Evolutionary conservation across 345 rosid genomes (phyloP), one percentile per base, ranked within the genome.

Genomic region (Litchi chinensis): DNA sequence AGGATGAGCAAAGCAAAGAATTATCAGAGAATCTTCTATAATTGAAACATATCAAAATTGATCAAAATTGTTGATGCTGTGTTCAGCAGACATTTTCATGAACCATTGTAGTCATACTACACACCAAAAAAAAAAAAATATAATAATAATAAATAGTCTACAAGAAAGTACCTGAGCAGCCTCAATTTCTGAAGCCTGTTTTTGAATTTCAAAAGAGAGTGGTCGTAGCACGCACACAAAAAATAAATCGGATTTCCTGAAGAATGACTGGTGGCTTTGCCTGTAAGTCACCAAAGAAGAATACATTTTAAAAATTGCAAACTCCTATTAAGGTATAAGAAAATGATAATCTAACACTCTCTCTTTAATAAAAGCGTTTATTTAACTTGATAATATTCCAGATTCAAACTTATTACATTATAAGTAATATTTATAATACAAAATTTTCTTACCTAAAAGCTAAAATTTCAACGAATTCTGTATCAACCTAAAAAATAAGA

Each of bases 381-480:
- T 32, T 32, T 3, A 32, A 3, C 37, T 32, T 32, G 37, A 32
- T 32, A 32, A 32, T 32, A 32, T 32, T 32, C 37, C 4, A 32
- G 3, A 32, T 32, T 32, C 37, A 3, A 32, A 32, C 3, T 2
- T 32, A 32, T 32, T 32, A 3, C 4, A 32, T 2, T 2, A 1
- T 50, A 52, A n/a, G 37, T 1, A 52, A 16, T 52, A 13, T 52
- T 9, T 4, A 10, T 13, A 13, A 52, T 52, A 52, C 16, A 6
- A 11, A 65, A 12, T 57, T 37, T 56, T 59, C 59, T 0, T 79
- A 92, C 96, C 96, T 90, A 67, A 92, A 86, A 67, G 93, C 86
- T 83, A 92, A 81, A 68, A 92, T 71, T 83, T 92, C 92, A 10
- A 84, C 84, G 77, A 92, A 92, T 22, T 92, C 90, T 24, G 95